Base-by-base conservation (phyloP, 192 early-diverging fungal species). In the Rhizophagus sp. region DNA sequence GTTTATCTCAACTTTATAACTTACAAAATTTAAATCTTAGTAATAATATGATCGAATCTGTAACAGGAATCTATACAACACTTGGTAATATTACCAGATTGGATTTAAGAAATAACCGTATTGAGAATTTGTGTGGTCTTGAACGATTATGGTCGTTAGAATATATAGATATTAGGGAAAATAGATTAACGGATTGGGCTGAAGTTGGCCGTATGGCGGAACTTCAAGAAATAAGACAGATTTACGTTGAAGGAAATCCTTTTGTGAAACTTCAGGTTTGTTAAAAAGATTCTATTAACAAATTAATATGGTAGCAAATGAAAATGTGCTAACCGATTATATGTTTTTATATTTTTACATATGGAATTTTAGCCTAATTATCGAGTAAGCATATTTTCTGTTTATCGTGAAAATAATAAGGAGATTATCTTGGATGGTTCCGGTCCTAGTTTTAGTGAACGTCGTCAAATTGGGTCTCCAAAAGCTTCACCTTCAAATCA, bases 61-160 rank as follows among this genome's bases (percentile, higher is more conserved):
- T 88, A 2, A 83, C 82, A 8, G 80, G 83, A 11, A 88, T 91
- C 49, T 83, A 89, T 69, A 81, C 86, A 19, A 74, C 88, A 1
- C 79, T 91, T 13, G 86, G 88, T 12, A 91, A 89, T 79, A 82
- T 91, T 49, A 82, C 83, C 13, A 83, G 83, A 39, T 79, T 91
- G 15, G 84, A 89, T 73, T 47, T 91, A 47, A 70, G 85, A 73
- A 84, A 86, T 10, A 91, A 91, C 63, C 81, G 88, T 24, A 52
- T 91, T 10, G 82, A 83, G 9, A 82, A 83, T 63, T 62, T 91
- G 30, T 88, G 84, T 66, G 90, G 90, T 19, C 71, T 91, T 52
- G 90, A 91, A 73, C 76, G 90, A 64, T 71, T 91, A 1, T 89
- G 85, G 83, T 85, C 88, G 24, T 64, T 91, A 73, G 90, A 91